phyloP scores from a whole-genome alignment of 345 rosid species.

The Gossypium longicalyx region DNA sequence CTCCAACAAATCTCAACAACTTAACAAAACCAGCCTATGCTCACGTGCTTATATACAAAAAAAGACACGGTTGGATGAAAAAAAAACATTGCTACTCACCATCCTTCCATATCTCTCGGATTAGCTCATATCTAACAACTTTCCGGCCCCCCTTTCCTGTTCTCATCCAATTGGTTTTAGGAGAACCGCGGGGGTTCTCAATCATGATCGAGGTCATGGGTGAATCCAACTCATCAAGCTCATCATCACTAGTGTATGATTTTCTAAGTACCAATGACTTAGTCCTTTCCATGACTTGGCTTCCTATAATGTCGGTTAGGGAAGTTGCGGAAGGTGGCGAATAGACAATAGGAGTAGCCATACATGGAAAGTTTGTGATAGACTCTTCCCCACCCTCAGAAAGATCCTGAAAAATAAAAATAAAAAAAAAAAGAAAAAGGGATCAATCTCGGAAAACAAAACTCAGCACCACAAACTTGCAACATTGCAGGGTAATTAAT shows the following conservation, averaged over 20 bases:
- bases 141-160: conserved; percentile 45
- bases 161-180: conserved; percentile 46
- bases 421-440: conserved; percentile 1
- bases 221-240: conserved; percentile 79
- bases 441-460: neutral
- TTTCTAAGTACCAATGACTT: conserved; percentile 56
- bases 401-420: conserved; percentile 31
- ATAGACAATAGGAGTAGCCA: conserved; percentile 51
- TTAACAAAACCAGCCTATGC: neutral
- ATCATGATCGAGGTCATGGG: conserved; percentile 48
- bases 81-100: conserved; percentile 29
- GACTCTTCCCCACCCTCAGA: conserved; percentile 43
- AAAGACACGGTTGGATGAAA: neutral
- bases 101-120: conserved; percentile 67
- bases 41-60: neutral
- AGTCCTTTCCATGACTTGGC: conserved; percentile 40
- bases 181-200: conserved; percentile 35
- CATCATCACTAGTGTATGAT: conserved; percentile 81
- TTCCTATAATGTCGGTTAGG: conserved; percentile 41
- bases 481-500: neutral
- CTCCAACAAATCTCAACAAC: neutral
- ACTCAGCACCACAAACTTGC: neutral
- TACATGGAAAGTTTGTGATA: conserved; percentile 49
- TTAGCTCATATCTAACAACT: conserved; percentile 63
- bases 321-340: conserved; percentile 59